phyloP scores from a whole-genome alignment of 2,329 filamentous ascomycete genomes.

The Pseudogymnoascus verrucosus region DNA sequence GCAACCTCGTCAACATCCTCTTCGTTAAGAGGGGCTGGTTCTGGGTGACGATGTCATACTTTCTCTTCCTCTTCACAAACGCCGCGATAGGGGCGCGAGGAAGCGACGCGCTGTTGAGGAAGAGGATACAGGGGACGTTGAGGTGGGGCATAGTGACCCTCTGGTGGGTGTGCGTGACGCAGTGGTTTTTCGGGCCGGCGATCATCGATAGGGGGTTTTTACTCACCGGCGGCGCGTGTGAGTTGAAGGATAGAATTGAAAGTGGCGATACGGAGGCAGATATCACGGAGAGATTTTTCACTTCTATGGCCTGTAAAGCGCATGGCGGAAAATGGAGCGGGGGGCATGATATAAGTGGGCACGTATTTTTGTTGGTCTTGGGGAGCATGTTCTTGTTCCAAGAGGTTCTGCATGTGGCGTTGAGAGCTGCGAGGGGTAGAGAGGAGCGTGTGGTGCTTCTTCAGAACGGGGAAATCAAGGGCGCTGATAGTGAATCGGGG shows the following conservation, averaged over 20 bases:
- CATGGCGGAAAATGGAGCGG: constrained; percentile 79
- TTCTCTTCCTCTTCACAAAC: constrained; percentile 61
- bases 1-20: constrained; percentile 82
- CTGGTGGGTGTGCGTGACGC: constrained; percentile 81
- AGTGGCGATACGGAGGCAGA: constrained; percentile 39
- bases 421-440: constrained; percentile 35
- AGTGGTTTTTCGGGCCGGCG: constrained; percentile 92
- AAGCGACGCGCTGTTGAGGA: constrained; percentile 32
- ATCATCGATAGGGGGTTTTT: constrained; percentile 85
- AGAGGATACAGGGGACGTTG: constrained; percentile 49
- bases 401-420: constrained; percentile 61
- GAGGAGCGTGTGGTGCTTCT: constrained; percentile 63
- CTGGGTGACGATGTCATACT: constrained; percentile 75
- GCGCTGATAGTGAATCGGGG: constrained; percentile 32
- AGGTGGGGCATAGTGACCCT: constrained; percentile 66
- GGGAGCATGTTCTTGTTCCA: constrained; percentile 74
- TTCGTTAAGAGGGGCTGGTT: constrained; percentile 96
- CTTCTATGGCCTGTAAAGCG: constrained; percentile 72
- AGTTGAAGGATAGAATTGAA: constrained; percentile 44
- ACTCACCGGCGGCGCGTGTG: constrained; percentile 81
- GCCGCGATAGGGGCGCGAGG: constrained; percentile 42
- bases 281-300: constrained; percentile 48
- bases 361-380: constrained; percentile 86
- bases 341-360: constrained; percentile 94
- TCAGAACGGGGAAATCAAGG: constrained; percentile 57